Evolutionary conservation across 345 rosid species (phyloP), one percentile per base, ranked within the genome.

Genomic region (Camelina laxa): DNA sequence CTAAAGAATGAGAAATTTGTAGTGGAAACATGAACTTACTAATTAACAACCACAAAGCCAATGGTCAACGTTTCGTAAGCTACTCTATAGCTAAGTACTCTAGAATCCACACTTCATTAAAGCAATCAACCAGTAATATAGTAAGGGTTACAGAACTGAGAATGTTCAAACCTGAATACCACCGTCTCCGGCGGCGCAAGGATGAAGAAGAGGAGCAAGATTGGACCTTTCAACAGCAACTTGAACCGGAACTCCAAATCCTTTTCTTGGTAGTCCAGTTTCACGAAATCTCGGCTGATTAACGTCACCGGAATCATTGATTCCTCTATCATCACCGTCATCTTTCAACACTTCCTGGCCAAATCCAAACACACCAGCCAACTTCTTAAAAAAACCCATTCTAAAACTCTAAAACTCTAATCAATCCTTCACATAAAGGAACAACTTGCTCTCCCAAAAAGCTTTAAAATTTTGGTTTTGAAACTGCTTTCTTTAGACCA

Each of bases 181-280:
- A 74, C 93, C 98, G 20, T 88, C 91, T 59, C 90, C 91, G 60
- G 88, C 67, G 62, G 58, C 50, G 58, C 83, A 90, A 30, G 88
- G 90, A 27, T 83, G 75, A 61, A 92, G 74, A 42, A 90, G 56
- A 9, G 96, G 92, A 15, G 81, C 88, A 30, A 50, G 79, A 13
- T 76, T 78, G 14, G 87, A 84, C 31, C 91, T 91, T 44, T 90
- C 90, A 4, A 87, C 86, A 62, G 84, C 39, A 44, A 90, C 87
- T 75, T 91, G 86, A 61, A 90, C 90, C 15, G 96, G 90, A 19
- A 93, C 93, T 71, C 89, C 73, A 61, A 93, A 89, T 11, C 97
- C 96, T 75, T 75, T 84, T 39, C 93, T 85, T 27, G 93, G 93
- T 53, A 84, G 72, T 15, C 88, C 93, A 20, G 93, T 79, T 76